Percentiles rank a stretch among this genome's conserved stretches.
phyloP scores from a whole-genome alignment of 2,329 filamentous ascomycete genomes.

The Fusarium agapanthi region DNA sequence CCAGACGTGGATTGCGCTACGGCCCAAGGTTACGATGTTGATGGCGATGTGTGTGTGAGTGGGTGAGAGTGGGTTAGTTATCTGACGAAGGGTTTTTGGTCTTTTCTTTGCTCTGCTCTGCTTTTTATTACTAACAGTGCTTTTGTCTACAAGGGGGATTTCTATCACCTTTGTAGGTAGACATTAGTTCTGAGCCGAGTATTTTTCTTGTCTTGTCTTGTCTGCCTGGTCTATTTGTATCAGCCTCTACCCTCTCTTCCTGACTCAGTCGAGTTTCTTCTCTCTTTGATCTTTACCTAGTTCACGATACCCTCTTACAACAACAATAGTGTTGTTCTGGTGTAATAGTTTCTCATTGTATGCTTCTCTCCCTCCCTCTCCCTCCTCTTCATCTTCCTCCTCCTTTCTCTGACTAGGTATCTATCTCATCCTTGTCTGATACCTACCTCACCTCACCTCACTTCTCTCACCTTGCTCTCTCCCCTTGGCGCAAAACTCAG shows the following conservation, averaged over 20 bases:
- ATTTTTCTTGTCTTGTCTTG: background rate
- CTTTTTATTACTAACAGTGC: constrained; percentile 1
- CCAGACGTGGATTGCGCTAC: constrained; percentile 37
- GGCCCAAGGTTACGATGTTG: constrained; percentile 17
- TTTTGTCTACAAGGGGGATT: constrained; percentile 20
- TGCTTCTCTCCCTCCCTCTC: background rate
- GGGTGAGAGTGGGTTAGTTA: constrained; percentile 5
- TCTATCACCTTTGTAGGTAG: constrained; percentile 20
- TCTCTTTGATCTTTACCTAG: background rate
- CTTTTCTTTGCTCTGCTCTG: background rate
- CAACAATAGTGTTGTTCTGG: constrained; percentile 10
- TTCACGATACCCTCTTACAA: constrained; percentile 26
- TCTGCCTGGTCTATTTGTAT: constrained; percentile 23
- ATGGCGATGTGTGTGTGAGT: constrained; percentile 22
- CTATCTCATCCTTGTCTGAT: constrained; percentile 32
- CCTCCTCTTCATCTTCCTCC: background rate
- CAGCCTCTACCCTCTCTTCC: constrained; percentile 4
- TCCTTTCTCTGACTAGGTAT: constrained; percentile 18
- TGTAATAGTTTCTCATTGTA: constrained; percentile 8
- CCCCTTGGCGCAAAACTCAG: constrained; percentile 26
- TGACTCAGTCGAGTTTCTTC: background rate
- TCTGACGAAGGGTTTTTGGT: constrained; percentile 8
- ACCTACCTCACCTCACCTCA: background rate
- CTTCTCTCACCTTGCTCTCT: background rate
- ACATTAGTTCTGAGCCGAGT: constrained; percentile 7